A percentile compares a stretch with the other conserved stretches of the same genome.
These are phyloP conservation scores for Moesziomyces globuligerus DNA, from an alignment of 1,284 basidiomycete species.

Conservation along the genomic window DNA sequence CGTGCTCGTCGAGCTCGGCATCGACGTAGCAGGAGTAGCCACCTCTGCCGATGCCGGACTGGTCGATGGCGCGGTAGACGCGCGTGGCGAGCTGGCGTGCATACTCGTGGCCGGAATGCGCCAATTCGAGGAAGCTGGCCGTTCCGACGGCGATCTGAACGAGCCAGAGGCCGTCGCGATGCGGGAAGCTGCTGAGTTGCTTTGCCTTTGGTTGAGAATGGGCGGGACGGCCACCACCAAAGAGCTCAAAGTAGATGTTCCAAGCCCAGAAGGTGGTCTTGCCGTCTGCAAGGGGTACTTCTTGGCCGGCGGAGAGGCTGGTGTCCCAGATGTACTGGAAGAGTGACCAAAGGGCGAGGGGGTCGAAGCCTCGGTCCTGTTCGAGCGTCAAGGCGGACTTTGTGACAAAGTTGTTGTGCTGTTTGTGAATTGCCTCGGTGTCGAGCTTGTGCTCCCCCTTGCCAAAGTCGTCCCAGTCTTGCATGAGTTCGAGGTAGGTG, in stretches of 20 bases:
- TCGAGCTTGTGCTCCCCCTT: conserved; percentile 53
- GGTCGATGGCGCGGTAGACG: conserved; percentile 30
- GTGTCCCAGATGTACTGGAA: conserved; percentile 49
- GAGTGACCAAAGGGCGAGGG: conserved; percentile 16
- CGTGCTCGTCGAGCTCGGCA: conserved; percentile 30
- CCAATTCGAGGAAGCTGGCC: conserved; percentile 12
- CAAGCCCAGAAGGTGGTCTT: conserved; percentile 41
- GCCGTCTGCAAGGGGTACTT: conserved; percentile 28
- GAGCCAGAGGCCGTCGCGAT: conserved; percentile 60
- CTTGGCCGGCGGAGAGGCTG: conserved; percentile 9
- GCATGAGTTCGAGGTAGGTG: conserved; percentile 49
- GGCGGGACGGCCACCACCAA: conserved; percentile 44
- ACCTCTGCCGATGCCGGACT: conserved; percentile 19
- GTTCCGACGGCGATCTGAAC: conserved; percentile 56
- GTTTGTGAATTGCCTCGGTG: conserved; percentile 47
- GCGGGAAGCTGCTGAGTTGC: conserved; percentile 40
- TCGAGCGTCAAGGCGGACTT: conserved; percentile 51
- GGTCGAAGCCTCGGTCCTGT: conserved; percentile 23
- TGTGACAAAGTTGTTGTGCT: conserved; percentile 60
- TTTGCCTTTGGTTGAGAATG: conserved; percentile 21
- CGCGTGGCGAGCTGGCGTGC: conserved; percentile 33
- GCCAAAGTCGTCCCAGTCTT: conserved; percentile 63
- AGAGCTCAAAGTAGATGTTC: conserved; percentile 63
- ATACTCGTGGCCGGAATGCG: conserved; percentile 24
- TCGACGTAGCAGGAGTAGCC: conserved; percentile 60